Base-by-base conservation (phyloP, 2,329 filamentous ascomycete species). In the Cytospora piceae region DNA sequence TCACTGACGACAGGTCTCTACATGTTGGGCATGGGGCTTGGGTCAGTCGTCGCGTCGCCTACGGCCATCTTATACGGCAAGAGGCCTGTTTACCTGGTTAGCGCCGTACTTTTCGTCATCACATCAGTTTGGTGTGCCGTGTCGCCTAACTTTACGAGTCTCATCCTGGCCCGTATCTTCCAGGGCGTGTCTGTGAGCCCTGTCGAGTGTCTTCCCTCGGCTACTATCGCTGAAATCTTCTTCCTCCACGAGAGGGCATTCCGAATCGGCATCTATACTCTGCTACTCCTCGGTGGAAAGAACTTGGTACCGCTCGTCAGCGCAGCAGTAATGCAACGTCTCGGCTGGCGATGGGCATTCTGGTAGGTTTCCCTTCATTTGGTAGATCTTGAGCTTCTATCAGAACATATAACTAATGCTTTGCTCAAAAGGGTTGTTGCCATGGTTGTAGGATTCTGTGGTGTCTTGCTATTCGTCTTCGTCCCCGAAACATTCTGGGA, bases 401-500 rank as follows among this genome's bases (percentile, higher is more conserved):
- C 34, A 5, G 3, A 3, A 11, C 24, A 11, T 12, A 5, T 15
- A n/a, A 9, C 22, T n/a, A 17, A 12, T 3, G 22, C 22, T 61
- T 15, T 61, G 17, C 9, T 34, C 69, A 7, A 39, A 12, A 91
- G 90, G 90, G 88, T 96, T 63, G 88, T 96, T 55, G 87, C 93
- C 0, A 91, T 97, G 4, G 80, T 96, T 12, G 90, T 93, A 39
- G 92, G 83, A 0, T 85, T 92, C 57, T 89, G 88, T 67, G 84
- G 88, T 46, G 75, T 86, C 24, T 79, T 96, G 3, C 82, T 98
- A 1, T 97, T 96, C 75, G 82, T 97, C 66, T 96, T 97, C 71
- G 92, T 97, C 0, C 94, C 94, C 0, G 94, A 98, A 78, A 97
- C 93, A 0, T 97, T 97, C 70, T 98, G 94, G 94, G 93, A 97